Evolutionary conservation across 2,329 filamentous ascomycete genomes (phyloP), one percentile per base, ranked within the genome.

Genomic region (Diaporthe nobilis): DNA sequence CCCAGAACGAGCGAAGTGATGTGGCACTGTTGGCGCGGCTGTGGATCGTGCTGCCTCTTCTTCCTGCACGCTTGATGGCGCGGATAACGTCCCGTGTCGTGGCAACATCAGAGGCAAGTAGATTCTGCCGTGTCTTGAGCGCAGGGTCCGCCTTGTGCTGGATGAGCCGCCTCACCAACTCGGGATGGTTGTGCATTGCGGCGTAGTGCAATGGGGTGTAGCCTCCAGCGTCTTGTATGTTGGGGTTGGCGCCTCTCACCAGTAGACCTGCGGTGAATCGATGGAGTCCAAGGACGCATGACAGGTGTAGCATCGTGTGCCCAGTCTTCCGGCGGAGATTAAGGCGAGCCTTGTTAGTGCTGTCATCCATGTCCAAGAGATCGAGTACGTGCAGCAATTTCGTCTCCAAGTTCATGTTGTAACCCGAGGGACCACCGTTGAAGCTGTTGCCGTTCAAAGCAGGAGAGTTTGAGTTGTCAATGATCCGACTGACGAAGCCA

Each of bases 151-250:
- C 94, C 53, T 94, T 94, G 55, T 91, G 90, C 34, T 94, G 87
- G 78, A 96, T 92, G 75, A 98, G 88, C 20, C 93, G 91, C 76
- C 93, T 90, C 20, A 96, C 92, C 78, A 97, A 95, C 81, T 95
- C 92, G 15, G 91, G 86, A 80, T 95, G 92, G 77, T 93, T 91
- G 82, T 94, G 93, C 81, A 97, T 89, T 37, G 94, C 92, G 28
- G 95, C 95, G 81, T 96, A 90, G 83, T 97, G 94, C 85, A 97
- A 89, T 20, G 95, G 92, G 6, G 94, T 95, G 83, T 95, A 96
- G 31, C 95, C 95, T 68, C 93, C 93, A 77, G 92, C 93, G 82
- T 98, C 95, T 73, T 92, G 90, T 51, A 92, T 86, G 80, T 96
- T 92, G 1, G 93, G 91, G 80, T 94, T 93, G 28, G 94, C 94